Conservation (phyloP, 768 basidiomycete genomes). For the Boletales sp. region DNA sequence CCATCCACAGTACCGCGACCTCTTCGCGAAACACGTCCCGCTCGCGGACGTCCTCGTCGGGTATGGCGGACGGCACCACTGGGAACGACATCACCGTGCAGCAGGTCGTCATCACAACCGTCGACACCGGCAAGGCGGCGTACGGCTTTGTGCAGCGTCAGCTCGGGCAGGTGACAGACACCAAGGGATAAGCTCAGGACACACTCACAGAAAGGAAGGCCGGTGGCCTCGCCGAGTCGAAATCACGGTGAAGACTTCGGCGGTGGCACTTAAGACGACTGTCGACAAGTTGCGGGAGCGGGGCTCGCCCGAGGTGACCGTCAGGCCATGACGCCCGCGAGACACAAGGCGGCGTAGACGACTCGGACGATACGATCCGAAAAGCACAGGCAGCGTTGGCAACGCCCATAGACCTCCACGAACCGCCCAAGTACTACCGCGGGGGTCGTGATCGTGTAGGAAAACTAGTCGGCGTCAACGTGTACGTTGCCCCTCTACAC, state of each 20-base stretch:
- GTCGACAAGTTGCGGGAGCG: slow-evolving; percentile 37
- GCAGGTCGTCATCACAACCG: slow-evolving; percentile 39
- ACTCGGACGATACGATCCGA: slow-evolving; percentile 61
- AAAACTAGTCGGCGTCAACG: slow-evolving; percentile 26
- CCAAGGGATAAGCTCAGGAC: too few relatives aligned
- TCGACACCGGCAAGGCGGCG: too few relatives aligned
- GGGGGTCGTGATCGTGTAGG: slow-evolving; percentile 16
- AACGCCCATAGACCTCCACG: slow-evolving; percentile 34
- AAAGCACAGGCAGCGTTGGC: slow-evolving; percentile 64
- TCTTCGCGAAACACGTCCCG: slow-evolving; percentile 81
- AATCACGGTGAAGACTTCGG: too few relatives aligned
- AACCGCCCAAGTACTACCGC: slow-evolving; percentile 22
- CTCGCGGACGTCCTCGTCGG: slow-evolving; percentile 74
- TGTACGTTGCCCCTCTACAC: slow-evolving; percentile 40
- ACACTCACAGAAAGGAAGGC: too few relatives aligned
- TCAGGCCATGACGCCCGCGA: slow-evolving; percentile 39
- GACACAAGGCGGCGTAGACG: slow-evolving; percentile 30
- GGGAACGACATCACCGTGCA: slow-evolving; percentile 73
- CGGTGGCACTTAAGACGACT: slow-evolving; percentile 40
- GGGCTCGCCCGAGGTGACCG: slow-evolving; percentile 19
- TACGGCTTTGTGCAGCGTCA: too few relatives aligned
- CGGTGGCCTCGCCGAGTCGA: too few relatives aligned
- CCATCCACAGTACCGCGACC: slow-evolving; percentile 77
- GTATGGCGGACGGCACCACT: slow-evolving; percentile 73
- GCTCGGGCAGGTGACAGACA: too few relatives aligned